Evolutionary conservation across 129 eudicot species (phyloP), one percentile per base, ranked within the genome.

Genomic region (Pittosporum tobira): DNA sequence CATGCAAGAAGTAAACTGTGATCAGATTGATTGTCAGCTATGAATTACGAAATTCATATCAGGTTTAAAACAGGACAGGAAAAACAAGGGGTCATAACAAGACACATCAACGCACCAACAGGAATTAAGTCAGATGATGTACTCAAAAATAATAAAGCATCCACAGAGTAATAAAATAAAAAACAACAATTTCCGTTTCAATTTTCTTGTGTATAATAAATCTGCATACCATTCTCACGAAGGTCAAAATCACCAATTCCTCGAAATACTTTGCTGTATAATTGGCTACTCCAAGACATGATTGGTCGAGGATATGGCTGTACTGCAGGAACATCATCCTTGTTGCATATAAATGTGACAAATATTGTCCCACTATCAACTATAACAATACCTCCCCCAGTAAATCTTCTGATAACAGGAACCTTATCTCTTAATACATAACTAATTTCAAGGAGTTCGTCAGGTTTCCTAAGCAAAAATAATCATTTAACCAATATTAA

Each of bases 371-470:
- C 79, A 59, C 62, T 65, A 76, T 91, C 98, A 55, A 91, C 96
- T 53, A 86, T 86, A 47, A 91, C 96, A 48, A 94, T 88, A 24
- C 96, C 96, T 24, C 96, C 96, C 61, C 96, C 96, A 8, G 94
- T 75, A 71, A 88, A 88, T 71, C 96, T 81, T 70, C 81, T 76
- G 46, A 88, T 74, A 44, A 88, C 90, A 19, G 96, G 94, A 48
- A 88, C 72, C 22, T 67, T 58, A 66, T 84, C 87, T 63, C 67
- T 75, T 29, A 88, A 51, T 28, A 88, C 90, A 47, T 79, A 69
- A 8, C 26, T 76, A 44, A 78, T 72, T 59, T 88, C 87, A 69
- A 88, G 69, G 69, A 88, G 94, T 72, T 84, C 96, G 1, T 61
- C 71, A 12, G 96, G 79, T 58, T 84, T 88, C 83, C 96, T 88